These are phyloP conservation scores for Acacia confusa DNA, from an alignment of 306 rosid genomes.

Conservation along the genomic window DNA sequence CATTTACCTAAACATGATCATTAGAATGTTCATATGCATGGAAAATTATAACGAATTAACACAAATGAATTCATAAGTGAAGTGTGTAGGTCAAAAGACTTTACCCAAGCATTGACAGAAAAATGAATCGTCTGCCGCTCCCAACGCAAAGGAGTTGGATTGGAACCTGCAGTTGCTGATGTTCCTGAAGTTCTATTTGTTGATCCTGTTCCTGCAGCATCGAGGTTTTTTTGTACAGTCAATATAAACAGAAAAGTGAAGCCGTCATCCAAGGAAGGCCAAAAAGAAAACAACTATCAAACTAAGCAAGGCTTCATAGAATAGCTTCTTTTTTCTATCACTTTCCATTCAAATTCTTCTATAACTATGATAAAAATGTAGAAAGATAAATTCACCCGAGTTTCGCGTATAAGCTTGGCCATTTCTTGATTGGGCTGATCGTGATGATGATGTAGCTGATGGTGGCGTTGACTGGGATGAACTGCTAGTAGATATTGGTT, in stretches of 20 bases:
- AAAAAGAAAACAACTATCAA: not conserved
- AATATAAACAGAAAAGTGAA: slow-evolving; percentile 26
- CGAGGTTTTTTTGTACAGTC: not conserved
- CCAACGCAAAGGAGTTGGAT: slow-evolving; percentile 75
- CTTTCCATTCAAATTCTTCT: not conserved
- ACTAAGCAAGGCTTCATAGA: not conserved
- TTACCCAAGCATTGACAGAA: slow-evolving; percentile 96
- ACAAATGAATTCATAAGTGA: not conserved
- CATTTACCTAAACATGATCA: not conserved
- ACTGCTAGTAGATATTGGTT: slow-evolving; percentile 60
- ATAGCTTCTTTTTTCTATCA: not conserved
- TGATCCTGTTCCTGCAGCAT: slow-evolving; percentile 69
- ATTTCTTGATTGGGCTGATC: slow-evolving; percentile 46
- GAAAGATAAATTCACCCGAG: slow-evolving; percentile 46
- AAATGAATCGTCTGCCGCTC: slow-evolving; percentile 82
- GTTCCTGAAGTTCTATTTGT: slow-evolving; percentile 67
- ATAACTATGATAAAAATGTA: not conserved
- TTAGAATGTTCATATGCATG: not conserved
- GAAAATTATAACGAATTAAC: not conserved
- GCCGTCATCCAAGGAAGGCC: not conserved
- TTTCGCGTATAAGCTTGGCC: slow-evolving; percentile 55
- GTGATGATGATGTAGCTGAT: slow-evolving; percentile 45
- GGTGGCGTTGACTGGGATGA: slow-evolving; percentile 67
- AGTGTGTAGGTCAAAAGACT: slow-evolving; percentile 3
- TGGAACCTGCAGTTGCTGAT: slow-evolving; percentile 56